phyloP scores from a whole-genome alignment of 2,329 filamentous ascomycete genomes.

The Metarhizium humberi region DNA sequence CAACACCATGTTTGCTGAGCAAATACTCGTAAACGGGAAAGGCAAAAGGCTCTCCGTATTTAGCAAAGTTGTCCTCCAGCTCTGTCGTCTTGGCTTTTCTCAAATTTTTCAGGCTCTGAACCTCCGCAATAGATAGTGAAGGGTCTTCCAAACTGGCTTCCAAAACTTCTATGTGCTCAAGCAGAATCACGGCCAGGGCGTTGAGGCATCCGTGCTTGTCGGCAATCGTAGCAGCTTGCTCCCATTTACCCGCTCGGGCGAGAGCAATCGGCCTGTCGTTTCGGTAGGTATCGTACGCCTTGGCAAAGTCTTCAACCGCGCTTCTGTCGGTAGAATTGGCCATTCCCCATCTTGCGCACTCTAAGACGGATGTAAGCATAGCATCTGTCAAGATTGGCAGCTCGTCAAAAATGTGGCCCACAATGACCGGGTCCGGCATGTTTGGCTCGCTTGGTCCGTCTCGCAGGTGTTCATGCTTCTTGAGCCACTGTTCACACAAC shows the following conservation, averaged over 20 bases:
- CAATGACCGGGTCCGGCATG: slow-evolving; percentile 28
- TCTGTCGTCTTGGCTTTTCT: slow-evolving; percentile 31
- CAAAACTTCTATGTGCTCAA: slow-evolving; percentile 39
- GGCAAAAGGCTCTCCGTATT: slow-evolving; percentile 57
- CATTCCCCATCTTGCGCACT: slow-evolving; percentile 41
- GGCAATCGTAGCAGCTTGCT: slow-evolving; percentile 47
- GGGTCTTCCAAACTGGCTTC: slow-evolving; percentile 18
- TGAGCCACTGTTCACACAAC: slow-evolving; percentile 46
- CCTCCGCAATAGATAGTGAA: slow-evolving; percentile 18
- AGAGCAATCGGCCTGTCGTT: slow-evolving; percentile 43
- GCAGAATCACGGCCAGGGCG: slow-evolving; percentile 46
- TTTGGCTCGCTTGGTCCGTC: slow-evolving; percentile 21
- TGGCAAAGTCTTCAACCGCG: slow-evolving; percentile 34
- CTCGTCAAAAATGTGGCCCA: slow-evolving; percentile 36
- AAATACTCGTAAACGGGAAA: slow-evolving; percentile 74
- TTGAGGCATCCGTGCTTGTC: slow-evolving; percentile 47
- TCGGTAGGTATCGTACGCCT: slow-evolving; percentile 40
- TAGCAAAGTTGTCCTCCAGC: slow-evolving; percentile 48
- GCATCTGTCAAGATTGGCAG: slow-evolving; percentile 43
- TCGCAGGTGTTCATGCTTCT: slow-evolving; percentile 30
- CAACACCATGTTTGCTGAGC: slow-evolving; percentile 56
- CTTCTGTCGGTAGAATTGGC: slow-evolving; percentile 29
- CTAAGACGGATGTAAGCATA: slow-evolving; percentile 44
- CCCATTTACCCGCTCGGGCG: slow-evolving; percentile 46
- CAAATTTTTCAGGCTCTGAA: slow-evolving; percentile 21